Evolutionary conservation across 805 yeast genomes (phyloP).

Genomic region (Metschnikowia cerradonensis): DNA sequence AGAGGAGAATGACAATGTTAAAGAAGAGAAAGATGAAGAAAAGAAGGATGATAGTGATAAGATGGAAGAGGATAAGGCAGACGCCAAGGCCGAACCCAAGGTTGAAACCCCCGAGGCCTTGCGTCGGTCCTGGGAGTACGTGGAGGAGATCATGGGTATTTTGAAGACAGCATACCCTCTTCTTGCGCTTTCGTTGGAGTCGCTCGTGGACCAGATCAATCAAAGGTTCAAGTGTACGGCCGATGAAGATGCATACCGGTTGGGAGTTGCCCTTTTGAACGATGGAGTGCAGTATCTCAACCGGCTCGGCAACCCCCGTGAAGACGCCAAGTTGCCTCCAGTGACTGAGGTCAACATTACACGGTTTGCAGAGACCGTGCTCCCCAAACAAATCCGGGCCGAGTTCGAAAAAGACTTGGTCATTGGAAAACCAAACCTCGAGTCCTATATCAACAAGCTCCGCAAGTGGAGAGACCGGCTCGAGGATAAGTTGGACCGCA

Average conservation of each 20-base stretch:
- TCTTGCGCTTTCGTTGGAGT: conserved; percentile 86
- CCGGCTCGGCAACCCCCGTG: conserved; percentile 80
- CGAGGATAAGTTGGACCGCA: conserved; percentile 86
- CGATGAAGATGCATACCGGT: conserved; percentile 93
- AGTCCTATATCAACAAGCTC: conserved; percentile 75
- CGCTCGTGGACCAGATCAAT: conserved; percentile 90
- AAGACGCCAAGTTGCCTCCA: conserved; percentile 83
- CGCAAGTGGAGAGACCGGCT: conserved; percentile 90
- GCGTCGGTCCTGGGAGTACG: conserved; percentile 89
- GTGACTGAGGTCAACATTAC: conserved; percentile 86
- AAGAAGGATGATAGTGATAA: conserved; percentile 4
- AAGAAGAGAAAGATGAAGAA: not conserved
- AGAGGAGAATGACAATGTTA: not conserved
- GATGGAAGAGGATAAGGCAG: not conserved
- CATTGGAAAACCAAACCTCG: conserved; percentile 79
- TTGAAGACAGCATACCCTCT: conserved; percentile 95
- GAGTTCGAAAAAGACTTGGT: conserved; percentile 93
- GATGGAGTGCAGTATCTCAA: conserved; percentile 92
- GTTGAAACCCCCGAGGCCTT: conserved; percentile 13
- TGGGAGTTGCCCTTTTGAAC: conserved; percentile 85
- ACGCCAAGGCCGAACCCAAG: not conserved
- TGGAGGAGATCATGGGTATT: conserved; percentile 88
- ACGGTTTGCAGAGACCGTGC: conserved; percentile 86
- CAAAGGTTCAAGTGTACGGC: conserved; percentile 90
- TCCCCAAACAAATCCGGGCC: conserved; percentile 82